phyloP scores from a whole-genome alignment of 306 rosid genomes.

The Lathyrus sativus region DNA sequence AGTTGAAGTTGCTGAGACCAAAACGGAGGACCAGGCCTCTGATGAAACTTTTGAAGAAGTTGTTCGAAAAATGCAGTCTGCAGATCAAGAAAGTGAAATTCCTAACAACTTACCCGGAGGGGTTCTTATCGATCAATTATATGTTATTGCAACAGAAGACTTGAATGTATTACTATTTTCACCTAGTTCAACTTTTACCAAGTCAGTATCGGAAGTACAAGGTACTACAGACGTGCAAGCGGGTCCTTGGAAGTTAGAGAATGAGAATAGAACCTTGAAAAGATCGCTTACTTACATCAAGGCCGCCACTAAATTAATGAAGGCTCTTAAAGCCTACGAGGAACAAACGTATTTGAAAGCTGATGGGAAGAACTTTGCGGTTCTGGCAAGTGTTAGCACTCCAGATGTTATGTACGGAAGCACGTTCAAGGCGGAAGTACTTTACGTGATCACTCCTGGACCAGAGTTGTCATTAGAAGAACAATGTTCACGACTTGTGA shows the following conservation, averaged over 20 bases:
- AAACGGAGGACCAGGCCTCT: slow-evolving; percentile 61
- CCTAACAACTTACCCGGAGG: slow-evolving; percentile 85
- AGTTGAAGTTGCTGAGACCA: slow-evolving; percentile 48
- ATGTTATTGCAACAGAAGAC: slow-evolving; percentile 63
- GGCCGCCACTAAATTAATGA: slow-evolving; percentile 73
- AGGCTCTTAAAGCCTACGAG: slow-evolving; percentile 78
- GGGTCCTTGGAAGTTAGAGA: slow-evolving; percentile 77
- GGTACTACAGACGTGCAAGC: slow-evolving; percentile 68
- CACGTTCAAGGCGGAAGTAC: slow-evolving; percentile 74
- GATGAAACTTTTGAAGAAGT: slow-evolving; percentile 64
- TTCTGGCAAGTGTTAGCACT: slow-evolving; percentile 66
- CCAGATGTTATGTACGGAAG: slow-evolving; percentile 91
- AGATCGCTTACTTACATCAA: slow-evolving; percentile 68
- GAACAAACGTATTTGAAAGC: slow-evolving; percentile 86
- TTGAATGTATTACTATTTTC: slow-evolving; percentile 71
- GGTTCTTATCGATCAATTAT: slow-evolving; percentile 76
- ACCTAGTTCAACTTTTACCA: slow-evolving; percentile 59
- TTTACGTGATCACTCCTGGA: slow-evolving; percentile 77
- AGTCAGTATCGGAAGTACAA: slow-evolving; percentile 61
- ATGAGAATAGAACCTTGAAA: slow-evolving; percentile 52
- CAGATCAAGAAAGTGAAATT: slow-evolving; percentile 65
- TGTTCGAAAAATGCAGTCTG: slow-evolving; percentile 55
- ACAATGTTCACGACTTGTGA: slow-evolving; percentile 69
- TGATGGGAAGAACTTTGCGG: slow-evolving; percentile 72
- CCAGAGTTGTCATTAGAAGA: slow-evolving; percentile 84